Conservation (phyloP, 2,329 filamentous ascomycete species). For the Sclerotinia spermophila region DNA sequence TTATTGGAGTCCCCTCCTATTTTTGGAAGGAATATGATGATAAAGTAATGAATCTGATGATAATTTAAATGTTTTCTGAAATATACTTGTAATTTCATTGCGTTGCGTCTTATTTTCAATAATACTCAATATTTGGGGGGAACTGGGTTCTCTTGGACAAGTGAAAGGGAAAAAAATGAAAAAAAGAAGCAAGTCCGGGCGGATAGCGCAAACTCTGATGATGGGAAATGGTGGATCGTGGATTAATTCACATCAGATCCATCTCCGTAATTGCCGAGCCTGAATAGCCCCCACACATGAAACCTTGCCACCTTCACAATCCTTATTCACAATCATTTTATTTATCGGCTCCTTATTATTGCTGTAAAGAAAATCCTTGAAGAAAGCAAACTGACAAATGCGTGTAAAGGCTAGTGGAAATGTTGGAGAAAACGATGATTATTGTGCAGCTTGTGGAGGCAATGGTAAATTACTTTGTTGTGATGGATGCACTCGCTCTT, state of each 20-base stretch:
- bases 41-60: background rate
- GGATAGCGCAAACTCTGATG: constrained; percentile 31
- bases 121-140: constrained; percentile 17
- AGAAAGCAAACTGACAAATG: constrained; percentile 30
- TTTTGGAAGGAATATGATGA: background rate
- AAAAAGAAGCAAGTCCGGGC: constrained; percentile 26
- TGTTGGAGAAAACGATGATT: constrained; percentile 79
- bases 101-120: constrained; percentile 14
- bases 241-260: constrained; percentile 19
- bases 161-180: constrained; percentile 18
- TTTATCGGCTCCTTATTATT: constrained; percentile 18
- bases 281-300: constrained; percentile 30
- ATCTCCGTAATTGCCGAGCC: constrained; percentile 34
- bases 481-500: constrained; percentile 85
- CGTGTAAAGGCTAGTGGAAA: constrained; percentile 42
- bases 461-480: constrained; percentile 87
- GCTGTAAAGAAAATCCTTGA: background rate
- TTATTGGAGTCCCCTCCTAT: background rate
- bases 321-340: constrained; percentile 22
- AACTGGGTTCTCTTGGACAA: constrained; percentile 19
- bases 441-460: constrained; percentile 80
- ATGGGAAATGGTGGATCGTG: constrained; percentile 9
- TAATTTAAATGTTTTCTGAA: background rate
- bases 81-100: constrained; percentile 17
- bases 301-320: constrained; percentile 27